Base-by-base conservation (phyloP, 1,284 basidiomycete species). In the Wolfiporia cocos region DNA sequence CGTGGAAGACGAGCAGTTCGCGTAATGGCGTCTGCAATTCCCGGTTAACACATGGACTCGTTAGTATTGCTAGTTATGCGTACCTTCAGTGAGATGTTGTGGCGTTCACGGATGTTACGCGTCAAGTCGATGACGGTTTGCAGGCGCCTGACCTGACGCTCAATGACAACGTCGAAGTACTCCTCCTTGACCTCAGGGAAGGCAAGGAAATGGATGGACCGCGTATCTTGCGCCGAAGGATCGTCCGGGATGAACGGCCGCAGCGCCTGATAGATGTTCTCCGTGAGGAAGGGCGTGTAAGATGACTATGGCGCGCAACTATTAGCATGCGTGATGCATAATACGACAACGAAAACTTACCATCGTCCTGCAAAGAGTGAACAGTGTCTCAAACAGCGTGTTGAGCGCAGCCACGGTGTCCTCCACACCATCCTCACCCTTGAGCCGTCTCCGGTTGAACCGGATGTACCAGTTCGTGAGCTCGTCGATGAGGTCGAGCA, bases 391-490 rank as follows among this genome's bases (percentile, higher is more conserved):
- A 63, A 98, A 98, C 30, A 99, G 71, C 15, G 95, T 96, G 65
- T 99, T 97, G 57, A 99, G 73, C 10, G 95, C 96, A 10, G 84
- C 70, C 14, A 85, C 61, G 7, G 94, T 95, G 59, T 99, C 95
- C 55, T 93, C 86, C 45, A 78, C 71, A 4, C 95, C 91, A 57
- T 92, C 88, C 64, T 96, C 91, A 36, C 96, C 96, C 74, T 99
- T 99, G 46, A 99, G 71, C 22, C 96, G 80, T 52, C 86, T 85
- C 44, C 96, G 84, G 68, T 99, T 99, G 75, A 99, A 99, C 41
- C 96, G 92, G 58, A 99, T 99, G 68, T 99, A 99, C 94, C 95
- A 98, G 65, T 99, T 99, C 36, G 96, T 99, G 46, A 99, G 74
- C 65, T 99, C 96, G 54, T 96, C 92, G 35, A 99, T 79, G 48